Percentiles rank a stretch among this genome's conserved stretches.
phyloP scores from a whole-genome alignment of 2,329 filamentous ascomycete species.

The Cylindrodendrum hubeiense region DNA sequence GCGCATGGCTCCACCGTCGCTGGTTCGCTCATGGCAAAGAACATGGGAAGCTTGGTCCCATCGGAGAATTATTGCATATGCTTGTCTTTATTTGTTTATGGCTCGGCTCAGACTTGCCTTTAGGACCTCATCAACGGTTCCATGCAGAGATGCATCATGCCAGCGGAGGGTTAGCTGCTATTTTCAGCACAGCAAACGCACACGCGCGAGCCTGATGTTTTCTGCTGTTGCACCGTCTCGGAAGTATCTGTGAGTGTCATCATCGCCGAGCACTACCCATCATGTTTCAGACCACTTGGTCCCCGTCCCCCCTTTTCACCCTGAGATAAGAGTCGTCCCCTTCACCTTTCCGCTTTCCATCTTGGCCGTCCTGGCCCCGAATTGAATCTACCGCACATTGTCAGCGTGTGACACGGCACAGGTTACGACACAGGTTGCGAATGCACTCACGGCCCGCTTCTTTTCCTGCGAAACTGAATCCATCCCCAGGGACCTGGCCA shows the following conservation, averaged over 20 bases:
- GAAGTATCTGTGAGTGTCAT: slow-evolving; percentile 83
- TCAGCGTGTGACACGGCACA: slow-evolving; percentile 23
- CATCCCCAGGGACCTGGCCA: slow-evolving; percentile 83
- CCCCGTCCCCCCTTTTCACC: slow-evolving; percentile 46
- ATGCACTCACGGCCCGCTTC: slow-evolving; percentile 81
- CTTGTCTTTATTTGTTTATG: not conserved
- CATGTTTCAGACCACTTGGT: slow-evolving; percentile 33
- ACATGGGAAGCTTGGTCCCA: not conserved
- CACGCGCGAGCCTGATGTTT: slow-evolving; percentile 46
- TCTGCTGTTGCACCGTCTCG: slow-evolving; percentile 61
- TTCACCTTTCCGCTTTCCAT: slow-evolving; percentile 79
- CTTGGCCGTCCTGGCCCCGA: slow-evolving; percentile 85
- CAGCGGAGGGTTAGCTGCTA: slow-evolving; percentile 57
- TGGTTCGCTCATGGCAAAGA: not conserved
- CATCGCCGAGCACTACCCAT: slow-evolving; percentile 60
- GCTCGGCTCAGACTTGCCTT: slow-evolving; percentile 75
- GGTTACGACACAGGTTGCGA: not conserved
- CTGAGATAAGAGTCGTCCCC: slow-evolving; percentile 71
- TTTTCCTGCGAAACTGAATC: slow-evolving; percentile 81
- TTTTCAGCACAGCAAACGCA: slow-evolving; percentile 59
- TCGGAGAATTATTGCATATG: not conserved
- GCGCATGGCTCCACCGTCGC: not conserved
- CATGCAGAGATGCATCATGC: slow-evolving; percentile 36
- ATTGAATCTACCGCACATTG: slow-evolving; percentile 74
- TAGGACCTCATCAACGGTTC: slow-evolving; percentile 63